Evolutionary conservation across 2,329 filamentous ascomycete species (phyloP).

Genomic region (Aspergillus ochraceoroseus): DNA sequence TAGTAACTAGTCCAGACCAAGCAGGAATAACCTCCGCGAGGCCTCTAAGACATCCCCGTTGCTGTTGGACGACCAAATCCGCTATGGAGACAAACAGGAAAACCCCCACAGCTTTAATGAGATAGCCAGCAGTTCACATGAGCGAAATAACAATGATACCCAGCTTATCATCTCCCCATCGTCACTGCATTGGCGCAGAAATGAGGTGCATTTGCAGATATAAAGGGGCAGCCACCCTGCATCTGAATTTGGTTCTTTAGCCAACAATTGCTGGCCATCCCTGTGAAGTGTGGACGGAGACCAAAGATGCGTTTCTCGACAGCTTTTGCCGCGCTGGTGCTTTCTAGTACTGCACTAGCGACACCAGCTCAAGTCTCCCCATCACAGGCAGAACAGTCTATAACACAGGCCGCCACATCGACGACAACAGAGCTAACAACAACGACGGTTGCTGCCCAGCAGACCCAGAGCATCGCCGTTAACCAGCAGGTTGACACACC

Average conservation of each 20-base stretch:
- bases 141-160: slow-evolving; percentile 16
- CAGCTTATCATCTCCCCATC: slow-evolving; percentile 12
- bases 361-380: slow-evolving; percentile 20
- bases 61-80: slow-evolving; percentile 9
- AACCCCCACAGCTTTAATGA: slow-evolving; percentile 2
- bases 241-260: slow-evolving; percentile 10
- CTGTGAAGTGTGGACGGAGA: slow-evolving; percentile 16
- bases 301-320: slow-evolving; percentile 24
- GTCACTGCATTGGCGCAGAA: slow-evolving; percentile 12
- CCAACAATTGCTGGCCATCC: slow-evolving; percentile 19
- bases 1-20: slow-evolving; percentile 12
- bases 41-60: slow-evolving; percentile 6
- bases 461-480: slow-evolving; percentile 1
- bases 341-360: slow-evolving; percentile 23
- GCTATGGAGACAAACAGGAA: slow-evolving; percentile 9
- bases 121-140: slow-evolving; percentile 20
- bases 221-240: slow-evolving; percentile 16
- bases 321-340: slow-evolving; percentile 21
- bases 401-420: slow-evolving; percentile 12
- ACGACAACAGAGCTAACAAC: slow-evolving; percentile 12
- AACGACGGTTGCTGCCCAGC: slow-evolving; percentile 10
- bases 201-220: slow-evolving; percentile 16
- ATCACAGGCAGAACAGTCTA: slow-evolving; percentile 17
- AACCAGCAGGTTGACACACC: slow-evolving; percentile 9
- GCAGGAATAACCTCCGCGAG: slow-evolving; percentile 15